Percentiles rank a stretch among this genome's conserved stretches.
Conservation (phyloP, 2,329 filamentous ascomycete species). For the Alternaria panax region DNA sequence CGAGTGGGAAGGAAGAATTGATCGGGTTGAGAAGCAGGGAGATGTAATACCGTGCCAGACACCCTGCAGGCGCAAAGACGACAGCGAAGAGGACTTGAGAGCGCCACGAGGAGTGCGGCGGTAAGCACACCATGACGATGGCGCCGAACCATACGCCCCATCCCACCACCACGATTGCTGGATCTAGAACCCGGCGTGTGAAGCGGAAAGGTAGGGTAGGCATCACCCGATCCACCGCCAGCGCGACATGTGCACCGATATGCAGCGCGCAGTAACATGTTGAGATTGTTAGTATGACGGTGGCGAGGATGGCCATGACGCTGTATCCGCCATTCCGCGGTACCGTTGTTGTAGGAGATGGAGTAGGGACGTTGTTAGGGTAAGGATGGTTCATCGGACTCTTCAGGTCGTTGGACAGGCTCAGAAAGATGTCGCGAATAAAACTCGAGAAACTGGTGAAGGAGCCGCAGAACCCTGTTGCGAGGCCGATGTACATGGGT, state of each 20-base stretch:
- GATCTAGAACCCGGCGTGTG: slow-evolving; percentile 70
- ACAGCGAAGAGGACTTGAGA: slow-evolving; percentile 76
- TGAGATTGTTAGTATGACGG: slow-evolving; percentile 74
- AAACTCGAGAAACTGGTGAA: slow-evolving; percentile 92
- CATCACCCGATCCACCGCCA: slow-evolving; percentile 63
- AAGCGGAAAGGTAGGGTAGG: slow-evolving; percentile 67
- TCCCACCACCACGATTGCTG: slow-evolving; percentile 67
- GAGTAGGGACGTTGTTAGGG: slow-evolving; percentile 34
- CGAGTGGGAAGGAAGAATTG: slow-evolving; percentile 75
- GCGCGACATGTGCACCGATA: slow-evolving; percentile 77
- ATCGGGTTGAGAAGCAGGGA: slow-evolving; percentile 75
- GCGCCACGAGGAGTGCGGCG: slow-evolving; percentile 76
- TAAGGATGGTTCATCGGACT: slow-evolving; percentile 55
- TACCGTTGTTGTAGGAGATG: slow-evolving; percentile 42
- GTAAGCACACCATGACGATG: slow-evolving; percentile 73
- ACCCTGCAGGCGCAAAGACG: slow-evolving; percentile 83
- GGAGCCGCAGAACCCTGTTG: slow-evolving; percentile 87
- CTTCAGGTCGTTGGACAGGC: slow-evolving; percentile 76
- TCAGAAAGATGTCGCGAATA: slow-evolving; percentile 79
- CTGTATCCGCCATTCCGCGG: slow-evolving; percentile 76
- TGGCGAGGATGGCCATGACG: slow-evolving; percentile 79
- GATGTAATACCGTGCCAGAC: slow-evolving; percentile 75
- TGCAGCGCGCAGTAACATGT: slow-evolving; percentile 74
- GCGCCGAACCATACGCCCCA: slow-evolving; percentile 81
- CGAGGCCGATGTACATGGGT: slow-evolving; percentile 84